phyloP scores from a whole-genome alignment of 2,329 filamentous ascomycete species.

The Botrytis elliptica region DNA sequence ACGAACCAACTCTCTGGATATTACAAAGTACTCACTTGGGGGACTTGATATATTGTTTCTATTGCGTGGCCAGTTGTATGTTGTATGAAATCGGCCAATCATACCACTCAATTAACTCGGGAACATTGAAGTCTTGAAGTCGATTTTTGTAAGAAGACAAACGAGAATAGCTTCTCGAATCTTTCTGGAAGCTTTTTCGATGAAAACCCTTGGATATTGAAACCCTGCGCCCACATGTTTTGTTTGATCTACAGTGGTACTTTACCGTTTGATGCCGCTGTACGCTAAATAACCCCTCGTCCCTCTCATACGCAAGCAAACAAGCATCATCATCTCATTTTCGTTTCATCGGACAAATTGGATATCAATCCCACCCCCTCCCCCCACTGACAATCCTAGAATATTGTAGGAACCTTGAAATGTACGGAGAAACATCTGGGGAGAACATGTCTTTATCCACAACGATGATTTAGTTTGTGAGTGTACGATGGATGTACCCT shows the following conservation, averaged over 20 bases:
- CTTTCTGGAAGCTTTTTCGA: conserved; percentile 12
- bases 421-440: conserved; percentile 4
- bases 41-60: background rate
- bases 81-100: background rate
- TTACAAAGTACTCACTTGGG: background rate
- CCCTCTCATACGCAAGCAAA: background rate
- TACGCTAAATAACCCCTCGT: conserved; percentile 3
- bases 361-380: background rate
- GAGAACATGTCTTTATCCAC: background rate
- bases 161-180: conserved; percentile 9
- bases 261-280: conserved; percentile 2
- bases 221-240: conserved; percentile 15
- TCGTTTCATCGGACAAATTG: background rate
- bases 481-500: background rate
- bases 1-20: background rate
- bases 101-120: background rate
- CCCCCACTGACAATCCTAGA: background rate
- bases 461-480: background rate
- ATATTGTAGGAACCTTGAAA: background rate
- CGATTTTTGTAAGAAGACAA: background rate
- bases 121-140: background rate
- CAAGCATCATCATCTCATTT: conserved; percentile 4
- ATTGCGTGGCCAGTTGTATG: background rate
- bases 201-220: conserved; percentile 4
- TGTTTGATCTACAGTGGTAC: conserved; percentile 15